Percentiles rank a stretch among this genome's conserved stretches.
Evolutionary conservation across 352 stramenopile genomes (phyloP).

Genomic region (Pythium pyrilobum): DNA sequence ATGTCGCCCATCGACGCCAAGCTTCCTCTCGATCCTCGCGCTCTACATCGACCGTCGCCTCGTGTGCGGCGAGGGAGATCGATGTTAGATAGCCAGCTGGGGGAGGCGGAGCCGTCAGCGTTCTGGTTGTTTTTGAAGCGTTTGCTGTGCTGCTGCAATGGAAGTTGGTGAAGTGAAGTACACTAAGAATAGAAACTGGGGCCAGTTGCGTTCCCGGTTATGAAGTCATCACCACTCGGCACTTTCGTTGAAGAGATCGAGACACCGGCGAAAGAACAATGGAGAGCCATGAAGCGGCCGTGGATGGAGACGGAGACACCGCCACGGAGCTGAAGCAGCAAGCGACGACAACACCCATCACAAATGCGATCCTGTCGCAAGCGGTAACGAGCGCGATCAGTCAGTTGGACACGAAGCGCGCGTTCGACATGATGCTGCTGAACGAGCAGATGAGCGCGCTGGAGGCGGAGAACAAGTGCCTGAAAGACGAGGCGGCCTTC

Average conservation of each 20-base stretch:
- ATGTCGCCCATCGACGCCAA: constrained; percentile 4
- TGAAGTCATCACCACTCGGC: neutral
- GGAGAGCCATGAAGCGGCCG: neutral
- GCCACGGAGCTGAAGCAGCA: neutral
- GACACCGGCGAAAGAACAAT: neutral
- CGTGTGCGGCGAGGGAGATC: constrained; percentile 12
- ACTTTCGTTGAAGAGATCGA: neutral
- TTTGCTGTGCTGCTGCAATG: constrained; percentile 31
- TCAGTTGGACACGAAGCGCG: constrained; percentile 46
- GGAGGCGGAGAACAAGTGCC: constrained; percentile 28
- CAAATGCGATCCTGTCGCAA: constrained; percentile 42
- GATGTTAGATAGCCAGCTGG: neutral
- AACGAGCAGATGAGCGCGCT: constrained; percentile 38
- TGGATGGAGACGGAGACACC: neutral
- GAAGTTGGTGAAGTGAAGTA: neutral
- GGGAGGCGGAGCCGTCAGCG: constrained; percentile 2
- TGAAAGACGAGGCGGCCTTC: constrained; percentile 43
- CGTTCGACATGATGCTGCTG: constrained; percentile 64
- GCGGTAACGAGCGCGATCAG: constrained; percentile 37
- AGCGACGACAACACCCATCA: constrained; percentile 5
- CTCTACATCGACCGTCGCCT: constrained; percentile 4
- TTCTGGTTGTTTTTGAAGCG: constrained; percentile 26
- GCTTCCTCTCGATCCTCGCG: constrained; percentile 1
- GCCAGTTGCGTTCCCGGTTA: too few relatives aligned
- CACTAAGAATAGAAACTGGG: constrained; percentile 7